Conservation (phyloP, 768 basidiomycete species). For the Amylocystis lapponica region DNA sequence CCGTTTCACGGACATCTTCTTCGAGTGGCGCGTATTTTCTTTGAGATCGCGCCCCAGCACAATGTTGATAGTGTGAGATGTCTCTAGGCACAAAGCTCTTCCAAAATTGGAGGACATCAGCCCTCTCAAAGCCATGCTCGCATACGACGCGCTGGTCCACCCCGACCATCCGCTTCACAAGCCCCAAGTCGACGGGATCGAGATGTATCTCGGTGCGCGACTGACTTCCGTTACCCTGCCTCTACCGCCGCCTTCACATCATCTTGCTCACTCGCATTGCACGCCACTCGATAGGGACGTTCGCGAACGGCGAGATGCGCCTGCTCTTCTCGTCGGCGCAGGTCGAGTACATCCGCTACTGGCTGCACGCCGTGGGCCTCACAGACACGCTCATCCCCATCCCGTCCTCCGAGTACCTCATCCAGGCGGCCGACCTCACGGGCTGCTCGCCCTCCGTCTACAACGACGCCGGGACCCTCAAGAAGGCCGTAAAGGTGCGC, state of each 20-base stretch:
- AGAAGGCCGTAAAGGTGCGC: slow-evolving; percentile 49
- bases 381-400: slow-evolving; percentile 62
- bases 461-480: slow-evolving; percentile 46
- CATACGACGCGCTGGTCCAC: slow-evolving; percentile 65
- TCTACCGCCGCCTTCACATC: neutral
- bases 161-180: slow-evolving; percentile 67
- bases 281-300: slow-evolving; percentile 41
- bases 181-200: slow-evolving; percentile 58
- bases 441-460: slow-evolving; percentile 56
- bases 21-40: slow-evolving; percentile 51
- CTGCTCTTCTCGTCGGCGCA: slow-evolving; percentile 79
- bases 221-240: neutral
- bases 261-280: neutral
- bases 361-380: slow-evolving; percentile 69
- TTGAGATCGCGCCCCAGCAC: neutral
- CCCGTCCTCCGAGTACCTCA: slow-evolving; percentile 73
- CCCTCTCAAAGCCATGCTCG: slow-evolving; percentile 64
- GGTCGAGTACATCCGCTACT: slow-evolving; percentile 81
- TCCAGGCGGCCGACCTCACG: slow-evolving; percentile 52
- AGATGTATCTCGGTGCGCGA: slow-evolving; percentile 59
- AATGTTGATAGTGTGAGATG: neutral
- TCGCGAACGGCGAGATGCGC: slow-evolving; percentile 68
- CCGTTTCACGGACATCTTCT: slow-evolving; percentile 82
- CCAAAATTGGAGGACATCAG: slow-evolving; percentile 53
- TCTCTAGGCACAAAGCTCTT: slow-evolving; percentile 48